Conservation (phyloP, 495 filamentous ascomycete species). For the Lasiosphaeria miniovina region DNA sequence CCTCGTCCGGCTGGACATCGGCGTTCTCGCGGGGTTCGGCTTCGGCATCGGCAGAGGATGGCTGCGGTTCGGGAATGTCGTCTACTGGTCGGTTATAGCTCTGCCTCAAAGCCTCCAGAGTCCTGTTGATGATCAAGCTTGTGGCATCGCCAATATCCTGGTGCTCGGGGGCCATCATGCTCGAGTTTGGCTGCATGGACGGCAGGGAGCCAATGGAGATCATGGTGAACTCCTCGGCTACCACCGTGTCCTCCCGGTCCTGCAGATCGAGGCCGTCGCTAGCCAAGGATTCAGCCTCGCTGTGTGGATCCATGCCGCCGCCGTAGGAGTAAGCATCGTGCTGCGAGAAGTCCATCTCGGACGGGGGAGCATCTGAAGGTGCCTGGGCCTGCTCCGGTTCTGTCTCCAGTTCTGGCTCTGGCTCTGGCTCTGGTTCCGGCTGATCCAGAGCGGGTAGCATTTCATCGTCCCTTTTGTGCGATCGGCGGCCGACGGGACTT, state of each 20-base stretch:
- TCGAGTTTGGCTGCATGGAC: constrained; percentile 39
- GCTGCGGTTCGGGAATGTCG: constrained; percentile 4
- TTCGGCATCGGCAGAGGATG: not conserved
- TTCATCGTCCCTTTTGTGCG: constrained; percentile 1
- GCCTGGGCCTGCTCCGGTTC: not conserved
- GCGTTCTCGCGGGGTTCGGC: constrained; percentile 12
- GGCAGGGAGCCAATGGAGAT: constrained; percentile 44
- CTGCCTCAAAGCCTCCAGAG: constrained; percentile 40
- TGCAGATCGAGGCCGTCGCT: constrained; percentile 10
- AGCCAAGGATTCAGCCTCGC: constrained; percentile 20
- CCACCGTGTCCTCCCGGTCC: constrained; percentile 37
- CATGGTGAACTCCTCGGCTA: constrained; percentile 51
- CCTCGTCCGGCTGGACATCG: not conserved
- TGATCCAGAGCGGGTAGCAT: not conserved
- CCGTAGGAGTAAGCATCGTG: constrained; percentile 19
- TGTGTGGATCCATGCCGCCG: constrained; percentile 24
- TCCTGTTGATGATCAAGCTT: constrained; percentile 42
- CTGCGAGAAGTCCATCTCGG: constrained; percentile 15
- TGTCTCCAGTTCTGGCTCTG: not conserved
- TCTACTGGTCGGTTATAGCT: constrained; percentile 24
- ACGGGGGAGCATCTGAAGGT: constrained; percentile 7
- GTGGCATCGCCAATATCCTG: constrained; percentile 44
- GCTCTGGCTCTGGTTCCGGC: not conserved
- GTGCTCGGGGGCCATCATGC: constrained; percentile 25
- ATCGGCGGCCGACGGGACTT: constrained; percentile 22